A percentile compares a stretch with the other conserved stretches of the same genome.
Conservation (phyloP, 495 filamentous ascomycete species). For the Ramalina intermedia region DNA sequence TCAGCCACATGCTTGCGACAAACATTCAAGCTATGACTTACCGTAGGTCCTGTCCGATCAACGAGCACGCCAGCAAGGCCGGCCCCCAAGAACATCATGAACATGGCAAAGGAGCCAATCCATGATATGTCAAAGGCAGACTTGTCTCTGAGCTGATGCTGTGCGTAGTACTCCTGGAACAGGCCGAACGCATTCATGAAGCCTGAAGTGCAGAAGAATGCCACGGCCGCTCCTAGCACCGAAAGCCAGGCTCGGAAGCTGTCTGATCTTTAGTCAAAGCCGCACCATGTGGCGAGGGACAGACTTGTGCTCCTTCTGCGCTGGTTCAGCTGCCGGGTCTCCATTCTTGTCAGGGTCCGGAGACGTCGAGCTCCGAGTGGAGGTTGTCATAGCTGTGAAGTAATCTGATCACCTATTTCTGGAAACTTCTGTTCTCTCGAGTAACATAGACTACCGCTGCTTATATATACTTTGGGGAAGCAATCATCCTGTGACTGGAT, state of each 20-base stretch:
- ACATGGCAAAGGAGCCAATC: conserved; percentile 21
- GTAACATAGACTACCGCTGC: too few relatives aligned
- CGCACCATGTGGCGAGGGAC: too few relatives aligned
- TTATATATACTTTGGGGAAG: too few relatives aligned
- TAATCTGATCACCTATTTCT: too few relatives aligned
- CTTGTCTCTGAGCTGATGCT: conserved; percentile 29
- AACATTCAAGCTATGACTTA: background rate
- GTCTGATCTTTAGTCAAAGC: too few relatives aligned
- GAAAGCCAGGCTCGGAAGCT: conserved; percentile 20
- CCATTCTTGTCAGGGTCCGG: too few relatives aligned
- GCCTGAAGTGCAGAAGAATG: conserved; percentile 29
- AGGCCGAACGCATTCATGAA: conserved; percentile 50
- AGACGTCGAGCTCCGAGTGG: too few relatives aligned
- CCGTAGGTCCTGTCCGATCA: conserved; percentile 8
- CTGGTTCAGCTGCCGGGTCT: too few relatives aligned
- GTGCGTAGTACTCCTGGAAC: conserved; percentile 48
- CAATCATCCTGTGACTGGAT: too few relatives aligned
- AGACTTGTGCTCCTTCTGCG: too few relatives aligned
- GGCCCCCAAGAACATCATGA: conserved; percentile 4
- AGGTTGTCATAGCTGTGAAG: too few relatives aligned
- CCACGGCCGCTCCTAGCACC: conserved; percentile 16
- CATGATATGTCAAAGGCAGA: conserved; percentile 41
- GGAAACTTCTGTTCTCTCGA: too few relatives aligned
- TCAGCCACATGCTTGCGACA: background rate
- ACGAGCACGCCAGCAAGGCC: conserved; percentile 8